These are phyloP conservation scores for Ephemerocybe angulata DNA, from an alignment of 768 basidiomycete species.

Conservation along the genomic window DNA sequence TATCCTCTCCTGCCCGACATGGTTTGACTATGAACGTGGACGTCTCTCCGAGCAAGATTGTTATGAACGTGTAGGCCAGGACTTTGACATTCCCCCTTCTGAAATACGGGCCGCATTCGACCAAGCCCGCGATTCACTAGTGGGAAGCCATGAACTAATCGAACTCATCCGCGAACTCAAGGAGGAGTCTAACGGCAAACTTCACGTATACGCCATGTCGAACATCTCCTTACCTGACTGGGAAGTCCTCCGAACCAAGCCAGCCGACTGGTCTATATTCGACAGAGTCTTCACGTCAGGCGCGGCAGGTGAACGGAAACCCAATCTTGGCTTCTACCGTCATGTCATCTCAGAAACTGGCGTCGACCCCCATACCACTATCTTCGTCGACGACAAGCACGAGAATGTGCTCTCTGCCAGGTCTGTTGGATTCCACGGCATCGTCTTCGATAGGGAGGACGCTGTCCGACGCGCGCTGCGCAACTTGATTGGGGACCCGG, in stretches of 20 bases:
- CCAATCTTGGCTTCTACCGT: slow-evolving; percentile 50
- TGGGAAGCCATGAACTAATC: slow-evolving; percentile 42
- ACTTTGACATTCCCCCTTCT: slow-evolving; percentile 33
- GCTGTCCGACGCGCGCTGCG: slow-evolving; percentile 44
- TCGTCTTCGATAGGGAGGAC: slow-evolving; percentile 43
- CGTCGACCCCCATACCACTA: slow-evolving; percentile 41
- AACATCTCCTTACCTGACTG: slow-evolving; percentile 57
- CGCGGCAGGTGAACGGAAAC: slow-evolving; percentile 51
- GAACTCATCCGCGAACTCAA: slow-evolving; percentile 45
- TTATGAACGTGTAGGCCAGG: slow-evolving; percentile 37
- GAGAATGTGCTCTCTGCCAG: slow-evolving; percentile 58
- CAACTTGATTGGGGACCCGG: slow-evolving; percentile 46
- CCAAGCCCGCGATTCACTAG: slow-evolving; percentile 45
- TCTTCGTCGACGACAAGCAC: slow-evolving; percentile 59
- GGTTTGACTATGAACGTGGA: slow-evolving; percentile 54
- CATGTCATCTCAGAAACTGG: slow-evolving; percentile 43
- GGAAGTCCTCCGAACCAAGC: slow-evolving; percentile 39
- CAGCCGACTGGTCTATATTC: slow-evolving; percentile 47
- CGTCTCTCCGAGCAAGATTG: slow-evolving; percentile 41
- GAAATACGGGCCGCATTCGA: slow-evolving; percentile 45
- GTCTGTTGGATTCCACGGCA: slow-evolving; percentile 52
- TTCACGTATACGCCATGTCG: slow-evolving; percentile 53
- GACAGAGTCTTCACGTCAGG: slow-evolving; percentile 52
- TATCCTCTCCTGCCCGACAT: slow-evolving; percentile 44
- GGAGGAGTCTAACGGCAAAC: slow-evolving; percentile 25